These are phyloP conservation scores for Mortierella sp. DNA, from an alignment of 371 early-diverging fungal genomes.

Conservation along the genomic window DNA sequence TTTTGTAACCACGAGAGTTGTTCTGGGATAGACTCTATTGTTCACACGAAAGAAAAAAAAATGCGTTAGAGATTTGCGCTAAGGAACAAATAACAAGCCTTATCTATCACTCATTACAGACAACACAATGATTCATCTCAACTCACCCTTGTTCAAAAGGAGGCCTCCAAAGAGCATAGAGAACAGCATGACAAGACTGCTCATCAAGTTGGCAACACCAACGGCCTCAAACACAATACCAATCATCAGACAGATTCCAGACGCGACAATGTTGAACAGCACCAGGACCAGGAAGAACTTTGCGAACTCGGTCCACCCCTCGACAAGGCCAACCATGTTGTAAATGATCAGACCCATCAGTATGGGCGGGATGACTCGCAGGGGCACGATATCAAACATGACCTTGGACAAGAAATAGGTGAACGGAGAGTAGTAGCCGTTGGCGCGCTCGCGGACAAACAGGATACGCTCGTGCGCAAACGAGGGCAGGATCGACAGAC, in stretches of 20 bases:
- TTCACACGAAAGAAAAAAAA: constrained; percentile 8
- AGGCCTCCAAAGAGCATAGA: constrained; percentile 94
- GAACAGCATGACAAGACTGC: constrained; percentile 89
- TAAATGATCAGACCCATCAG: constrained; percentile 88
- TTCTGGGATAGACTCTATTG: constrained; percentile 82
- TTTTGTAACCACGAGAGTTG: constrained; percentile 85
- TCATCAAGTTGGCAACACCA: constrained; percentile 86
- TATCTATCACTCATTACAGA: neutral
- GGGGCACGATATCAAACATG: constrained; percentile 85
- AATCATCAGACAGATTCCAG: constrained; percentile 85
- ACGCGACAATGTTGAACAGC: constrained; percentile 89
- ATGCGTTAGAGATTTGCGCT: neutral
- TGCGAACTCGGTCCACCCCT: constrained; percentile 75
- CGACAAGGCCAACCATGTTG: constrained; percentile 90
- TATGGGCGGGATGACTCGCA: constrained; percentile 88
- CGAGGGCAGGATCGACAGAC: constrained; percentile 82
- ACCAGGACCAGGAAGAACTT: constrained; percentile 88
- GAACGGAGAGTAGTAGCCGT: constrained; percentile 86
- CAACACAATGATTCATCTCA: neutral
- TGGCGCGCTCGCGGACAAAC: constrained; percentile 89
- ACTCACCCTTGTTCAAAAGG: constrained; percentile 80
- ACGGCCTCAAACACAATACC: constrained; percentile 84
- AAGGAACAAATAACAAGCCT: neutral
- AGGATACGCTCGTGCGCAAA: constrained; percentile 84
- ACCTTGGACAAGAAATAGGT: constrained; percentile 86